phyloP scores from a whole-genome alignment of 2,329 filamentous ascomycete genomes.

The Ceratocystis lukuohia region DNA sequence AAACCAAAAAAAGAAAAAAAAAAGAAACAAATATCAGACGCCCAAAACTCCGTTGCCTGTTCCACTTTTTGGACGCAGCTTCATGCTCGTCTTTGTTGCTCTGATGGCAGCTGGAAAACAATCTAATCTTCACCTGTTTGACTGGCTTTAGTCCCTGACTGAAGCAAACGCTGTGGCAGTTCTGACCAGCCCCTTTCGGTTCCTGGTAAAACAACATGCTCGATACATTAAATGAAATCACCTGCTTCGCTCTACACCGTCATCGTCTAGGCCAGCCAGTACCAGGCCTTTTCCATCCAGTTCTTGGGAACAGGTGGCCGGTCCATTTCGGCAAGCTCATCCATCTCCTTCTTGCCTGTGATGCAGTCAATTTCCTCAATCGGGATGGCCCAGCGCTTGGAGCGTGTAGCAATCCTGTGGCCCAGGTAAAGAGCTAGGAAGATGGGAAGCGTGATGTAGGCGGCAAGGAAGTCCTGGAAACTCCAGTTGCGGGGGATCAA shows the following conservation, averaged over 20 bases:
- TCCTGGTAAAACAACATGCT: not conserved
- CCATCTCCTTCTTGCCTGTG: conserved; percentile 50
- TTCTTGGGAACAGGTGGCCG: conserved; percentile 37
- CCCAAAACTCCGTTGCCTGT: conserved; percentile 4
- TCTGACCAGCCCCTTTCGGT: not conserved
- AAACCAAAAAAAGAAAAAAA: not conserved
- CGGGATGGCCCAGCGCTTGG: conserved; percentile 29
- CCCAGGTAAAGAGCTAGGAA: conserved; percentile 48
- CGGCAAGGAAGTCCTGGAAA: conserved; percentile 48
- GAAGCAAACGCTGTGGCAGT: conserved; percentile 3
- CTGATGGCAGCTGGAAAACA: conserved; percentile 30
- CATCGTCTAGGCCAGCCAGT: conserved; percentile 37
- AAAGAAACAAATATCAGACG: not conserved
- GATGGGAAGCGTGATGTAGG: conserved; percentile 49
- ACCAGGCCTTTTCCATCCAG: conserved; percentile 40
- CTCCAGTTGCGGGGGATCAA: conserved; percentile 56
- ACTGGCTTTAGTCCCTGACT: conserved; percentile 23
- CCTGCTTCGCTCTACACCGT: not conserved
- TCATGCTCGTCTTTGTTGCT: not conserved
- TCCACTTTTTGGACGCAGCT: not conserved
- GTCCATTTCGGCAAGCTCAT: conserved; percentile 40
- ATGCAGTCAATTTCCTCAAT: conserved; percentile 40
- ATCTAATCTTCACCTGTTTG: conserved; percentile 24
- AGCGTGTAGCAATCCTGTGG: conserved; percentile 42
- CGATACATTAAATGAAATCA: not conserved